Conservation (phyloP, 306 rosid genomes). For the Cicer judaicum region DNA sequence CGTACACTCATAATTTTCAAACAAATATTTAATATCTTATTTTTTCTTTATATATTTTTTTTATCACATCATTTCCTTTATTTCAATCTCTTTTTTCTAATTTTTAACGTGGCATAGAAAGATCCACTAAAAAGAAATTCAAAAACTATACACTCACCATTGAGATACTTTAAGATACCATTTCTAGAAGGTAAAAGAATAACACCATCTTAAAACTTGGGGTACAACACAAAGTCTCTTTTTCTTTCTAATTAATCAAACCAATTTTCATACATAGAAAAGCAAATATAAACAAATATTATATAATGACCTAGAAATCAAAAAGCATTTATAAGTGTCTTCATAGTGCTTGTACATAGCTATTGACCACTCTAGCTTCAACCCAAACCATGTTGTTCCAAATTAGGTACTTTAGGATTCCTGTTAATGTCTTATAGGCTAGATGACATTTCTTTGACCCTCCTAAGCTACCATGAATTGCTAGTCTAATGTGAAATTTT, state of each 20-base stretch:
- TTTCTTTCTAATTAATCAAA: slow-evolving; percentile 19
- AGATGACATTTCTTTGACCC: slow-evolving; percentile 30
- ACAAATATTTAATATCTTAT: no score
- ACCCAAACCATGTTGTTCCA: slow-evolving; percentile 40
- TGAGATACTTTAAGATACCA: no score
- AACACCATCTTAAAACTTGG: slow-evolving; percentile 15
- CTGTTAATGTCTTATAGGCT: slow-evolving; percentile 13
- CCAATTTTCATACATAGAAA: slow-evolving; percentile 37
- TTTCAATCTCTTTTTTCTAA: no score
- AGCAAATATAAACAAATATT: slow-evolving; percentile 41
- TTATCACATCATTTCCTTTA: no score
- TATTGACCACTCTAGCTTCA: slow-evolving; percentile 21
- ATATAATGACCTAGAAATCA: slow-evolving; percentile 40
- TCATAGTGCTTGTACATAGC: slow-evolving; percentile 25
- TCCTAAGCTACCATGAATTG: slow-evolving; percentile 10
- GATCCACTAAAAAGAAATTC: no score
- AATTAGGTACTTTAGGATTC: slow-evolving; percentile 41
- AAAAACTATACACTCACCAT: no score
- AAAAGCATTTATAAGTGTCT: slow-evolving; percentile 44
- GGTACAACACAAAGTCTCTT: slow-evolving; percentile 36
- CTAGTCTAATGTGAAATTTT: background rate
- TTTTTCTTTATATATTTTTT: no score
- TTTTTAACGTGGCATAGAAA: no score
- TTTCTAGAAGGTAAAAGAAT: slow-evolving; percentile 25
- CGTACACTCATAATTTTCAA: no score